Evolutionary conservation across 2,329 filamentous ascomycete species (phyloP).

Genomic region (Clarireedia homoeocarpa): DNA sequence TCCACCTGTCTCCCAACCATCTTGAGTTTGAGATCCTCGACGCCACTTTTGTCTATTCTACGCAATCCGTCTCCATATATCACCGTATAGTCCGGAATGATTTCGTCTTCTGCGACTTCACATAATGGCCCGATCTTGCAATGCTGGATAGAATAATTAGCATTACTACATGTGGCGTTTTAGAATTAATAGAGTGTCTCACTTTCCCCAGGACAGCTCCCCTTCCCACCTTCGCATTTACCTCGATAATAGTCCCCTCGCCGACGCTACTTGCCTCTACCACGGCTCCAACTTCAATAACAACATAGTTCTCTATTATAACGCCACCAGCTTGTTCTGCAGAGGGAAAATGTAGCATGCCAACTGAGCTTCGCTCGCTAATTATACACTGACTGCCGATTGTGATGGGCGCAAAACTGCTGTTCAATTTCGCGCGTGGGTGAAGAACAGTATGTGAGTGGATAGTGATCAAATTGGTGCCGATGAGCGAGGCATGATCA

Average conservation of each 20-base stretch:
- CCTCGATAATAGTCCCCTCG: constrained; percentile 53
- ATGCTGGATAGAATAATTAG: constrained; percentile 37
- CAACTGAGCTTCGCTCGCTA: constrained; percentile 58
- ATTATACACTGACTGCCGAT: constrained; percentile 78
- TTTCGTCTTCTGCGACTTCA: constrained; percentile 47
- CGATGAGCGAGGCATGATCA: constrained; percentile 55
- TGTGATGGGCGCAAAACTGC: constrained; percentile 68
- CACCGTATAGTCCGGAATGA: constrained; percentile 59
- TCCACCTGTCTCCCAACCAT: constrained; percentile 61
- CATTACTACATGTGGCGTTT: not conserved
- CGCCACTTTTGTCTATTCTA: constrained; percentile 50
- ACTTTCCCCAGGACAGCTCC: constrained; percentile 58
- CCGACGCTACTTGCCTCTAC: constrained; percentile 44
- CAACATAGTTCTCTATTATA: constrained; percentile 51
- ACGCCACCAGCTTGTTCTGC: constrained; percentile 31
- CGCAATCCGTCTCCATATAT: constrained; percentile 57
- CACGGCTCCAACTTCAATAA: constrained; percentile 50
- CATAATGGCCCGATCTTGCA: constrained; percentile 63
- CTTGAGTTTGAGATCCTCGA: constrained; percentile 55
- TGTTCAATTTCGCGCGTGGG: constrained; percentile 72
- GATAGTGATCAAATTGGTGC: constrained; percentile 71
- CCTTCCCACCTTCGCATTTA: constrained; percentile 51
- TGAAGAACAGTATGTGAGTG: constrained; percentile 76
- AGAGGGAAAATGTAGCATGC: constrained; percentile 33
- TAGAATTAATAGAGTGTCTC: constrained; percentile 14